Evolutionary conservation across 805 yeast species (phyloP).

Genomic region (Kuraishia cidri): DNA sequence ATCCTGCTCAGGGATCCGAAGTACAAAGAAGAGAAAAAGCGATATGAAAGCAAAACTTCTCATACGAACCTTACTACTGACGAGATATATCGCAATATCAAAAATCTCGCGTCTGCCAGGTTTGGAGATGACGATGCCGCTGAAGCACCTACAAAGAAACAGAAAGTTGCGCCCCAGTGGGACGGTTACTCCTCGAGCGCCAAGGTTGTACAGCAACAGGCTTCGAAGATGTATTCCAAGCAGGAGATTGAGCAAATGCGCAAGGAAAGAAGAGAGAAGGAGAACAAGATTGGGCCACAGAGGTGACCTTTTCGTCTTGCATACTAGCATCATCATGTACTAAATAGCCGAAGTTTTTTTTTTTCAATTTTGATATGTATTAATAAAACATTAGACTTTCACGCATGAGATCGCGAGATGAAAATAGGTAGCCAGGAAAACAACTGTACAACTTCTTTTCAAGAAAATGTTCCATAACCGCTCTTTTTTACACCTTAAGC

Average conservation of each 20-base stretch:
- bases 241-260: slow-evolving; percentile 15
- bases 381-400: background rate
- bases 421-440: slow-evolving; percentile 4
- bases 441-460: too few relatives aligned
- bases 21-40: slow-evolving; percentile 59
- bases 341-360: too few relatives aligned
- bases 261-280: slow-evolving; percentile 9
- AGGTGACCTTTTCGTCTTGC: background rate
- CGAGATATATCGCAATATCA: slow-evolving; percentile 56
- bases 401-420: background rate
- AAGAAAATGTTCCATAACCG: too few relatives aligned
- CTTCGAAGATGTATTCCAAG: slow-evolving; percentile 8
- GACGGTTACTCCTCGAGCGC: slow-evolving; percentile 21
- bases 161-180: slow-evolving; percentile 18
- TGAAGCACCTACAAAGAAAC: slow-evolving; percentile 12
- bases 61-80: slow-evolving; percentile 39
- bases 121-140: slow-evolving; percentile 5
- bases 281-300: slow-evolving; percentile 12
- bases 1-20: slow-evolving; percentile 69
- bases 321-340: background rate
- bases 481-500: slow-evolving; percentile 37
- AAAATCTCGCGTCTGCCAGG: slow-evolving; percentile 20
- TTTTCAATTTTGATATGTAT: background rate
- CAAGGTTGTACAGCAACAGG: slow-evolving; percentile 11
- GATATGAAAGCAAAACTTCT: slow-evolving; percentile 40